Conservation (phyloP, 1,284 basidiomycete species). For the Hypsizygus ulmarius region DNA sequence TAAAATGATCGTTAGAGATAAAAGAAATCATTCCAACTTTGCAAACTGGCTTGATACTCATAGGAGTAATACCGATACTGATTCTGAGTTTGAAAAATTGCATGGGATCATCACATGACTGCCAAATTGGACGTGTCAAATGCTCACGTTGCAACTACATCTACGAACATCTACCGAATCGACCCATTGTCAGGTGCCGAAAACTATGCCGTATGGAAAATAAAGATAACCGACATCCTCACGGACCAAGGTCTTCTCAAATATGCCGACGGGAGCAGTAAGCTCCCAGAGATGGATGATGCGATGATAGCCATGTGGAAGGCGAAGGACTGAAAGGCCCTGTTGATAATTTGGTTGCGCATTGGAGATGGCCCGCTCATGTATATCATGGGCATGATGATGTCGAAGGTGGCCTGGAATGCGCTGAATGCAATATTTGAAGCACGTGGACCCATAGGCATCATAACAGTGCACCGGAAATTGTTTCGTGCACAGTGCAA, state of each 20-base stretch:
- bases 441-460: constrained; percentile 24
- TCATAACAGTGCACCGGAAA: constrained; percentile 24
- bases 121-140: too few relatives aligned
- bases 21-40: too few relatives aligned
- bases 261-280: constrained; percentile 13
- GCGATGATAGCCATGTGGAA: constrained; percentile 19
- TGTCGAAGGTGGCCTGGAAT: constrained; percentile 25
- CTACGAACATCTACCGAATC: constrained; percentile 23
- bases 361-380: constrained; percentile 23
- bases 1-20: constrained; percentile 3
- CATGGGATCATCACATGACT: too few relatives aligned
- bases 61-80: too few relatives aligned
- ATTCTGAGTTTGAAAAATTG: too few relatives aligned
- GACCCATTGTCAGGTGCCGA: constrained; percentile 28
- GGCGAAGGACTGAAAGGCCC: constrained; percentile 23
- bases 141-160: too few relatives aligned
- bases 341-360: constrained; percentile 24
- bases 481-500: constrained; percentile 23
- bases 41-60: too few relatives aligned
- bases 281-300: constrained; percentile 4
- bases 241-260: constrained; percentile 24
- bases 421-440: constrained; percentile 26
- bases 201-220: constrained; percentile 30
- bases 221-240: constrained; percentile 31
- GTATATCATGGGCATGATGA: constrained; percentile 20